Conservation (phyloP, 148 eudicot genomes). For the Rhododendron vialii region DNA sequence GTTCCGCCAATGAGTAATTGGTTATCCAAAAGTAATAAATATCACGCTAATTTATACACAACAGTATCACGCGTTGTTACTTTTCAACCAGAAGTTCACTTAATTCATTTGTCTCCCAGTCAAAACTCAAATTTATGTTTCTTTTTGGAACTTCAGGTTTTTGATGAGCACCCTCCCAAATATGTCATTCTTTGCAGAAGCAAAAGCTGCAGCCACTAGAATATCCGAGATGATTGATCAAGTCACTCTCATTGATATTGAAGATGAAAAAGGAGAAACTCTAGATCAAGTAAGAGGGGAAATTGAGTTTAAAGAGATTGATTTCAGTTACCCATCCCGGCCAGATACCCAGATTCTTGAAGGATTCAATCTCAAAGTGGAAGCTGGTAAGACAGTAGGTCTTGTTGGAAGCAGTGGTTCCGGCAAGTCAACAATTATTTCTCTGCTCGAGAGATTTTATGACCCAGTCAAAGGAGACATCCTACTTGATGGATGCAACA, state of each 20-base stretch:
- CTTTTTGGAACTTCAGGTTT: background rate
- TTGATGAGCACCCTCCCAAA: constrained; percentile 9
- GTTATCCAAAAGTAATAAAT: background rate
- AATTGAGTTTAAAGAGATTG: constrained; percentile 11
- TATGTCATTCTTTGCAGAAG: constrained; percentile 6
- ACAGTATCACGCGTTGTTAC: background rate
- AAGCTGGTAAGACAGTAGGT: constrained; percentile 10
- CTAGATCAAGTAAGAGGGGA: background rate
- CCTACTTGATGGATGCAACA: constrained; percentile 8
- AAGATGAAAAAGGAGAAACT: constrained; percentile 5
- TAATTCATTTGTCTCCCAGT: background rate
- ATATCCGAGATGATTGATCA: constrained; percentile 14
- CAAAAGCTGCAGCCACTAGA: constrained; percentile 9
- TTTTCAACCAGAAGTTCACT: background rate
- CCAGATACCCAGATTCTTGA: background rate
- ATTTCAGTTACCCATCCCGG: constrained; percentile 22
- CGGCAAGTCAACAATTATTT: background rate
- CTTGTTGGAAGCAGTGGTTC: constrained; percentile 13
- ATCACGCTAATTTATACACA: background rate
- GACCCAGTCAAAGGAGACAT: constrained; percentile 16
- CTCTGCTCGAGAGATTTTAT: constrained; percentile 19
- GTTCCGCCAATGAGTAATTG: background rate
- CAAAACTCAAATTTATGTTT: background rate
- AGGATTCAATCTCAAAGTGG: constrained; percentile 15
- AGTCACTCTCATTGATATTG: constrained; percentile 6